Conservation (phyloP, 2,329 filamentous ascomycete species). For the Rhynchosporium secalis region DNA sequence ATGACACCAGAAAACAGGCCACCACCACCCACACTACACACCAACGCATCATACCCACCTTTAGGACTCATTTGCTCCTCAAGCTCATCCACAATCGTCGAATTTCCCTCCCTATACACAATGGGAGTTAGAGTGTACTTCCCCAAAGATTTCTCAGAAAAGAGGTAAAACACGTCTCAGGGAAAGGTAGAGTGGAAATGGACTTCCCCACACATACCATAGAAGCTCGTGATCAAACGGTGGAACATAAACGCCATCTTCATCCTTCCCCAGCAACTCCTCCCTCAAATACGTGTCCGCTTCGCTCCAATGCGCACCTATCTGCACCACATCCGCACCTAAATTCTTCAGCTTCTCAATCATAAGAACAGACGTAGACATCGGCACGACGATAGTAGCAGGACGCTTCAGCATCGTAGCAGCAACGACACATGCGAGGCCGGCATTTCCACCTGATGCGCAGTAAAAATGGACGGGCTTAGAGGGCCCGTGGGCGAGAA, state of each 20-base stretch:
- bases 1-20: conserved; percentile 77
- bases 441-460: conserved; percentile 80
- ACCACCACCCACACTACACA: conserved; percentile 79
- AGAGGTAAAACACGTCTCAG: no score
- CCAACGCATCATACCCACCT: conserved; percentile 61
- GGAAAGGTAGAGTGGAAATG: no score
- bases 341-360: conserved; percentile 68
- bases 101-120: conserved; percentile 52
- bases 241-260: conserved; percentile 61
- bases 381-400: conserved; percentile 75
- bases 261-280: conserved; percentile 50
- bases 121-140: no score
- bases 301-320: conserved; percentile 66
- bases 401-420: conserved; percentile 62
- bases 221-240: conserved; percentile 69
- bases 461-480: conserved; percentile 68
- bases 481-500: conserved; percentile 26
- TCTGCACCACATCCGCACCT: conserved; percentile 68
- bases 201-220: conserved; percentile 43
- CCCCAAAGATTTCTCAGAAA: no score
- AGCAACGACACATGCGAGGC: conserved; percentile 78
- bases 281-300: conserved; percentile 67
- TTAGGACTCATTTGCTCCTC: conserved; percentile 29
- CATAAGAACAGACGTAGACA: conserved; percentile 66
- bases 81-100: conserved; percentile 53